Evolutionary conservation across 2,329 filamentous ascomycete species (phyloP), one percentile per base, ranked within the genome.

Genomic region (Westerdykella ornata): DNA sequence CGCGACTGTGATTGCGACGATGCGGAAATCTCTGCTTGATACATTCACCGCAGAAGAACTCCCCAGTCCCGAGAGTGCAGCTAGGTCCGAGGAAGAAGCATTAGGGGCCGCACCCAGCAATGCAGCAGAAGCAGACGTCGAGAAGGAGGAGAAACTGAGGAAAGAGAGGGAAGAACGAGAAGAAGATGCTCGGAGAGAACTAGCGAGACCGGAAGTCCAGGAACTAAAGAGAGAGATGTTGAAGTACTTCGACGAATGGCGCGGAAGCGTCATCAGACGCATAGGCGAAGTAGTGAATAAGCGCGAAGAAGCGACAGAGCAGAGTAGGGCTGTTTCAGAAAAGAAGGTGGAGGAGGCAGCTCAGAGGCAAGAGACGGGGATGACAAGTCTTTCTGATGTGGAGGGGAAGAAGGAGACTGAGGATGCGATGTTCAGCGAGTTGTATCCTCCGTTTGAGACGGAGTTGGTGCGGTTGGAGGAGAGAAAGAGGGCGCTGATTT

Each of bases 161-260:
- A 61, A 64, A 38, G 59, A 62, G 37, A 49, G 46, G 30, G 35
- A 51, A 28, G 49, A 53, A n/a, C 54, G 62, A 7, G 57, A 63
- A 39, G 45, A 59, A 47, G 59, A 62, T 41, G 56, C 60, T 6
- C 55, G 71, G 54, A 72, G 73, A 48, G 75, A 78, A 45, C 59
- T 79, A 8, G 70, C 68, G 14, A 67, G 67, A 3, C 67, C 68
- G 3, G 70, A 72, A 40, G 73, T 83, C 46, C 68, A 74, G 43
- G 82, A 86, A 53, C 66, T 88, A 53, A 88, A 81, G 68, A 80
- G 77, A 47, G 81, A 84, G 40, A 76, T 81, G 1, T 61, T 94
- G 4, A 68, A 74, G 5, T 81, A 83, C 59, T 94, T 90, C 59
- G 80, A 84, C 43, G 83, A 87, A 49, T 97, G 90, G 90, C 78